phyloP scores from a whole-genome alignment of 2,329 filamentous ascomycete species.

The Tolypocladium tundrense region DNA sequence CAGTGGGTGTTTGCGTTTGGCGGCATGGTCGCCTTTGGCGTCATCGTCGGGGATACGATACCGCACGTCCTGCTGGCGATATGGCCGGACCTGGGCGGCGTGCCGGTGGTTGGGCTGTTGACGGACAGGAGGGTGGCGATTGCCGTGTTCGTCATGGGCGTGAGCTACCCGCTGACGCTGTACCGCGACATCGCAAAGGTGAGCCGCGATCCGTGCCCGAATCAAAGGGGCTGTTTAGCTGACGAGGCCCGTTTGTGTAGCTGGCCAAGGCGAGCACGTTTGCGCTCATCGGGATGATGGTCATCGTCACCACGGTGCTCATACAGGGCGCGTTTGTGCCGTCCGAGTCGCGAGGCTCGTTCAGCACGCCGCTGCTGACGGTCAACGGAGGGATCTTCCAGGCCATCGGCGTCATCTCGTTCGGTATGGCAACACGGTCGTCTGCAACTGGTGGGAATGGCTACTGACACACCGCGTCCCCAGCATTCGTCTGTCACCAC shows the following conservation, averaged over 20 bases:
- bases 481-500: constrained; percentile 67
- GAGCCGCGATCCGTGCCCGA: constrained; percentile 13
- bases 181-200: constrained; percentile 98
- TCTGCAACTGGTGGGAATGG: background rate
- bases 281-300: constrained; percentile 81
- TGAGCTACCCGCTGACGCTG: constrained; percentile 85
- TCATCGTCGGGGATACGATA: constrained; percentile 94
- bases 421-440: constrained; percentile 47
- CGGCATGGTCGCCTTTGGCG: constrained; percentile 95
- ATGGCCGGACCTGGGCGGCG: constrained; percentile 63
- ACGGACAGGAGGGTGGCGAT: constrained; percentile 77
- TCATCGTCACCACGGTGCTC: constrained; percentile 82
- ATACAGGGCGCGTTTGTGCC: constrained; percentile 73
- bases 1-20: constrained; percentile 99
- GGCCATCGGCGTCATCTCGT: constrained; percentile 95
- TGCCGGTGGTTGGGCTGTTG: constrained; percentile 72
- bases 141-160: constrained; percentile 71
- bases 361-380: constrained; percentile 60
- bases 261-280: constrained; percentile 92
- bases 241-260: constrained; percentile 30
- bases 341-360: constrained; percentile 57
- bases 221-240: background rate
- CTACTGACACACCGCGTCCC: background rate
- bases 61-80: constrained; percentile 77
- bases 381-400: constrained; percentile 86